Conservation (phyloP, 208 protist genomes). For the Wallacemonas sp. region DNA sequence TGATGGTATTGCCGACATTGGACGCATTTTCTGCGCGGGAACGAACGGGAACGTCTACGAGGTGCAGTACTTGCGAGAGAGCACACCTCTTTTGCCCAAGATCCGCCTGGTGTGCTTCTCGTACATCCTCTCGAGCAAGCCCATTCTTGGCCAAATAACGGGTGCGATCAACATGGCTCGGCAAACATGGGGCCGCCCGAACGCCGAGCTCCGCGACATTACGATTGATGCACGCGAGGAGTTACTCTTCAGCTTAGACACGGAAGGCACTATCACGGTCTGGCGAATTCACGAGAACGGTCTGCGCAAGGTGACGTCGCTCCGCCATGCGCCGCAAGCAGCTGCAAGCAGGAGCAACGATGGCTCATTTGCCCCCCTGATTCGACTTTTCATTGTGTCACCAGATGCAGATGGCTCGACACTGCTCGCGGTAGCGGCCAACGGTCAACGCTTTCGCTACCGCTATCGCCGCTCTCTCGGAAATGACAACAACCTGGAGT, state of each 20-base stretch:
- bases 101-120: slow-evolving; percentile 78
- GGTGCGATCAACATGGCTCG: slow-evolving; percentile 40
- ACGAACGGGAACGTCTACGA: slow-evolving; percentile 85
- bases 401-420: slow-evolving; percentile 67
- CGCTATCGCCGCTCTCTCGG: slow-evolving; percentile 50
- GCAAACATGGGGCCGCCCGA: slow-evolving; percentile 55
- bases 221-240: slow-evolving; percentile 58
- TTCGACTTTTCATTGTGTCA: slow-evolving; percentile 70
- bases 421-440: slow-evolving; percentile 60
- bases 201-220: slow-evolving; percentile 70
- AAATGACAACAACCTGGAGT: slow-evolving; percentile 36
- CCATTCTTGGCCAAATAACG: slow-evolving; percentile 62
- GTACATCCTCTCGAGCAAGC: slow-evolving; percentile 42
- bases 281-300: slow-evolving; percentile 67
- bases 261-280: slow-evolving; percentile 57
- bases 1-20: slow-evolving; percentile 32
- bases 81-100: slow-evolving; percentile 57
- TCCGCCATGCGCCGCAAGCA: slow-evolving; percentile 37
- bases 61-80: slow-evolving; percentile 70
- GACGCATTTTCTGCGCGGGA: slow-evolving; percentile 77
- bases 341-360: not conserved
- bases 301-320: slow-evolving; percentile 38
- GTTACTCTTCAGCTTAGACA: slow-evolving; percentile 72
- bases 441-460: slow-evolving; percentile 87
- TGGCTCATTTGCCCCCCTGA: slow-evolving; percentile 23